phyloP scores from a whole-genome alignment of 495 filamentous ascomycete genomes.

The Talaromyces trachyspermus region DNA sequence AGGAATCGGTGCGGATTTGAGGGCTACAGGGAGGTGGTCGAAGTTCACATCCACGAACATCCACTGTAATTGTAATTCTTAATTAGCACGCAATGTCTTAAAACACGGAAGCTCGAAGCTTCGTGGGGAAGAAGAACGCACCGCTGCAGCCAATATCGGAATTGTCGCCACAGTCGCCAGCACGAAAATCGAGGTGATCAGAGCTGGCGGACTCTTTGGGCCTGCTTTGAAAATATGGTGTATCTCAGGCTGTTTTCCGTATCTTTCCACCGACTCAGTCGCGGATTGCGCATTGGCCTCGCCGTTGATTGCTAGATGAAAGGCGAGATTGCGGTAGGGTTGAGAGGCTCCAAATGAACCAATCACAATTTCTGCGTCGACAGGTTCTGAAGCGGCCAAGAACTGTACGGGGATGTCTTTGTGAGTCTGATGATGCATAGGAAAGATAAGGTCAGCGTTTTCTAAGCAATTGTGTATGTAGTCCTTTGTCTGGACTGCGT shows the following conservation, averaged over 20 bases:
- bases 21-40: conserved; percentile 65
- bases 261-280: conserved; percentile 56
- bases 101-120: conserved; percentile 8
- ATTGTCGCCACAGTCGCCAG: conserved; percentile 62
- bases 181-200: conserved; percentile 74
- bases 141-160: conserved; percentile 60
- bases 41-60: conserved; percentile 75
- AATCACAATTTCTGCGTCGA: conserved; percentile 72
- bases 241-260: conserved; percentile 77
- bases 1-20: conserved; percentile 64
- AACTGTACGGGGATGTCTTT: conserved; percentile 87
- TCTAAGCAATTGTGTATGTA: no score
- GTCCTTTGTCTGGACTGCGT: no score
- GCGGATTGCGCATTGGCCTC: conserved; percentile 56
- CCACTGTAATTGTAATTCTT: conserved; percentile 47
- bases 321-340: conserved; percentile 55
- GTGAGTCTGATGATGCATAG: conserved; percentile 51
- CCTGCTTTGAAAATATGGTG: conserved; percentile 83
- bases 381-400: conserved; percentile 53
- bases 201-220: conserved; percentile 70
- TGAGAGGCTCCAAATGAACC: conserved; percentile 76
- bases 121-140: conserved; percentile 45
- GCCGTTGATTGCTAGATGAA: conserved; percentile 55
- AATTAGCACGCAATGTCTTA: background rate
- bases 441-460: conserved; percentile 6